Evolutionary conservation across 2,329 filamentous ascomycete species (phyloP), one percentile per base, ranked within the genome.

Genomic region (Aspergillus tanneri): DNA sequence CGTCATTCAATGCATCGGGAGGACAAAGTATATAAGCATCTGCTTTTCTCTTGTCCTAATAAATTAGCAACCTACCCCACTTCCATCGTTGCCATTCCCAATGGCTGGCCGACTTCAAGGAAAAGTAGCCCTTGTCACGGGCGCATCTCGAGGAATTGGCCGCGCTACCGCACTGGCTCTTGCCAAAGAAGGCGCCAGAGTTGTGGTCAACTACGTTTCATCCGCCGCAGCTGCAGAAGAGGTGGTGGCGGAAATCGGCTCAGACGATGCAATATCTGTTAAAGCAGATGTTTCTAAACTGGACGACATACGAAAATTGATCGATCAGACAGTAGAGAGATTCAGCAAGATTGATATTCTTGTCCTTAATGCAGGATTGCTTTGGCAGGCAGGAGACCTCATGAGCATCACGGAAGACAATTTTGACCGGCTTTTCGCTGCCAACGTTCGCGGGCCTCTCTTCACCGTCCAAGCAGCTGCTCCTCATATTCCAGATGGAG

Each of bases 261-360:
- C 61, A 5, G 66, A 75, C 40, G 70, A 72, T 5, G 74, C 76
- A 6, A 63, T 80, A 23, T 74, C 77, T 16, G 70, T 86, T 27
- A 72, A 80, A 64, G 81, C 78, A 3, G 75, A 85, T 55, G 77
- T 72, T 2, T 69, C 72, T 25, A 72, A 64, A 22, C 52, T 80
- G 10, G 23, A 59, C 0, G 76, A 73, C 5, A 69, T 80, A 43
- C 69, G 73, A 12, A 59, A 60, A 11, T 70, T 85, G 9, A 71
- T 84, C 14, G 60, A 72, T 3, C 65, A 68, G 9, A 72, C 77
- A 0, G 68, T 83, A 2, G 55, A 68, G 2, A 70, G 68, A 34
- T 82, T 77, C 53, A 76, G 76, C 19, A 74, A 73, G 51, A 76
- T 85, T 52, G 82, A 85, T 64, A 74, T 83, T 25, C 51, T 84